Evolutionary conservation across 1,139 yeast species (phyloP).

Genomic region (Tardiomyces depauwii): DNA sequence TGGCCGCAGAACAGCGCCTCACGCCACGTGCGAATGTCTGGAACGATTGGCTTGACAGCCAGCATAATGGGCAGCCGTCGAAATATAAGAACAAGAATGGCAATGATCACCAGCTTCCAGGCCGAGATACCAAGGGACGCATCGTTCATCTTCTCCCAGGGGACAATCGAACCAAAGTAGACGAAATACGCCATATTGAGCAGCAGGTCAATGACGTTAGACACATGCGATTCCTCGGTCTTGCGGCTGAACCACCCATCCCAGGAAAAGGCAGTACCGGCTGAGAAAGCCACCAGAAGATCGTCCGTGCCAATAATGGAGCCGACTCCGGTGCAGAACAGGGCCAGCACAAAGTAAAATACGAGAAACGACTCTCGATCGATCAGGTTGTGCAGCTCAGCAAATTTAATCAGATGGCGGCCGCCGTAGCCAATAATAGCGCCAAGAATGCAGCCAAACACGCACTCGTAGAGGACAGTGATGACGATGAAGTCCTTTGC

Average conservation of each 20-base stretch:
- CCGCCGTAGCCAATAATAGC: constrained; percentile 64
- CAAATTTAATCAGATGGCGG: constrained; percentile 63
- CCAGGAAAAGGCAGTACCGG: constrained; percentile 91
- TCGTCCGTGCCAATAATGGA: constrained; percentile 82
- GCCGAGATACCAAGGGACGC: constrained; percentile 52
- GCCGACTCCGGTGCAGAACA: constrained; percentile 85
- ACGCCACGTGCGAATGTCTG: constrained; percentile 85
- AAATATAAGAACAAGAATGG: constrained; percentile 63
- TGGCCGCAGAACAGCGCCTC: constrained; percentile 93
- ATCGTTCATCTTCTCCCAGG: constrained; percentile 73
- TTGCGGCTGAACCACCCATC: constrained; percentile 80
- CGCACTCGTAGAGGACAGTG: constrained; percentile 78
- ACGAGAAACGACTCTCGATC: constrained; percentile 93
- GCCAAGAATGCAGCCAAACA: constrained; percentile 76
- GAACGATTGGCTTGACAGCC: constrained; percentile 60
- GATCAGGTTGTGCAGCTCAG: constrained; percentile 63
- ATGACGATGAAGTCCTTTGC: constrained; percentile 76
- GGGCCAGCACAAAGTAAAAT: constrained; percentile 70
- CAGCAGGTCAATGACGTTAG: constrained; percentile 76
- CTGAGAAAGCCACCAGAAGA: constrained; percentile 77
- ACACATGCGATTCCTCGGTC: constrained; percentile 82
- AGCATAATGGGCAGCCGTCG: constrained; percentile 79
- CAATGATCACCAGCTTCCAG: constrained; percentile 70
- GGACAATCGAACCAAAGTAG: constrained; percentile 80
- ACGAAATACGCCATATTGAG: constrained; percentile 69